Conservation (phyloP, 805 yeast genomes). For the Pichia cephalocereana region DNA sequence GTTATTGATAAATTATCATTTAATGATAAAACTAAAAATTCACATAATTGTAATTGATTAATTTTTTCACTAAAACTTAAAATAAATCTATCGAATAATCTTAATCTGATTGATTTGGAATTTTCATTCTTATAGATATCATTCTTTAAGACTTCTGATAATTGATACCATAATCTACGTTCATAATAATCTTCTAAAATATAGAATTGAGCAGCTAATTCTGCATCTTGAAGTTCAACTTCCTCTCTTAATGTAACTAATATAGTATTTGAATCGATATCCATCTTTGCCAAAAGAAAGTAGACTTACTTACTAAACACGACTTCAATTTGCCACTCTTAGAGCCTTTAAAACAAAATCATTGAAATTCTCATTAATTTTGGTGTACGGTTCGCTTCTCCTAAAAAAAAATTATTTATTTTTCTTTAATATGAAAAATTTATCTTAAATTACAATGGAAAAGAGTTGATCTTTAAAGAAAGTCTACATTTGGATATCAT, state of each 20-base stretch:
- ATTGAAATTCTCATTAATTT: too few species aligned
- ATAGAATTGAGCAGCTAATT: constrained; percentile 51
- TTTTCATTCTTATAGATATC: constrained; percentile 50
- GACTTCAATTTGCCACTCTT: not conserved
- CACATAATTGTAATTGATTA: constrained; percentile 71
- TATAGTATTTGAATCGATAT: constrained; percentile 34
- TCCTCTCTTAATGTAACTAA: constrained; percentile 57
- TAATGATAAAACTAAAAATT: constrained; percentile 51
- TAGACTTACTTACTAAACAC: too few species aligned
- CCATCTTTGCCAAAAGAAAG: constrained; percentile 7
- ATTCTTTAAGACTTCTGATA: constrained; percentile 54
- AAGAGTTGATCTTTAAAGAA: too few species aligned
- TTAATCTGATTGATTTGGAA: constrained; percentile 47
- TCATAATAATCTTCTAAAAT: constrained; percentile 79
- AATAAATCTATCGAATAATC: constrained; percentile 65
- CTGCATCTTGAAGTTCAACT: constrained; percentile 40
- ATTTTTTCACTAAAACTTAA: constrained; percentile 56
- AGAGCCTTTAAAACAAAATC: too few species aligned
- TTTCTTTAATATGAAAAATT: not conserved
- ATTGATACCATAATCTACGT: constrained; percentile 90
- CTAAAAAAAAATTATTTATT: too few species aligned
- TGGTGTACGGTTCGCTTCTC: not conserved
- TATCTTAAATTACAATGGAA: too few species aligned
- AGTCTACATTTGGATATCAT: too few species aligned
- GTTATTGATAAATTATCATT: constrained; percentile 27